Conservation (phyloP, 2,329 filamentous ascomycete genomes). For the Talaromyces rugulosus region DNA sequence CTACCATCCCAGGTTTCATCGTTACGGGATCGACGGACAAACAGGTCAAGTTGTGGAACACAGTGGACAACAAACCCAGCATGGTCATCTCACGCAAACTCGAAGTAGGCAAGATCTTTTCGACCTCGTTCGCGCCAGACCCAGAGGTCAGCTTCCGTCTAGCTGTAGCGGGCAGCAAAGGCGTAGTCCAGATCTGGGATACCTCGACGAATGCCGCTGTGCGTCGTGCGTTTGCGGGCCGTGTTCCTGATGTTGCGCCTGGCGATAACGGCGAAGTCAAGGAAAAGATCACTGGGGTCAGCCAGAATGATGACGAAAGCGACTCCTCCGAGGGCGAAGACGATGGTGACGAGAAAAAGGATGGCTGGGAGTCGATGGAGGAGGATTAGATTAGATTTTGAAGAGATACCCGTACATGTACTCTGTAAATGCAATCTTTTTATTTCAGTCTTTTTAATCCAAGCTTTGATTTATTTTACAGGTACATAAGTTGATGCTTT, state of each 20-base stretch:
- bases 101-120: conserved; percentile 92
- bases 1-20: conserved; percentile 83
- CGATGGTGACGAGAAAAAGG: conserved; percentile 42
- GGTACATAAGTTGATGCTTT: neutral
- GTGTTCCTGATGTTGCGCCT: conserved; percentile 54
- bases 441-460: too few species aligned
- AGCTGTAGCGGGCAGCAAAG: conserved; percentile 91
- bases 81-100: conserved; percentile 90
- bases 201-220: conserved; percentile 90
- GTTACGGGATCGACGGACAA: conserved; percentile 92
- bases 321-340: conserved; percentile 63
- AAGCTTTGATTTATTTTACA: too few species aligned
- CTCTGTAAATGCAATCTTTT: neutral
- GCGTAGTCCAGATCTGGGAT: conserved; percentile 90
- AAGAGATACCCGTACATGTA: conserved; percentile 7
- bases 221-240: conserved; percentile 74
- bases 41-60: conserved; percentile 95
- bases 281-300: conserved; percentile 66
- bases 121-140: conserved; percentile 84
- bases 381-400: conserved; percentile 37
- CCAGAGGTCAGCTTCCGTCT: conserved; percentile 85
- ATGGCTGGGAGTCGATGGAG: conserved; percentile 55
- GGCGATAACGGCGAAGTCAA: conserved; percentile 55
- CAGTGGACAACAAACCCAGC: conserved; percentile 71
- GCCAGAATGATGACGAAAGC: conserved; percentile 59